Conservation (phyloP, 345 rosid species). For the Moricandia moricandioides region DNA sequence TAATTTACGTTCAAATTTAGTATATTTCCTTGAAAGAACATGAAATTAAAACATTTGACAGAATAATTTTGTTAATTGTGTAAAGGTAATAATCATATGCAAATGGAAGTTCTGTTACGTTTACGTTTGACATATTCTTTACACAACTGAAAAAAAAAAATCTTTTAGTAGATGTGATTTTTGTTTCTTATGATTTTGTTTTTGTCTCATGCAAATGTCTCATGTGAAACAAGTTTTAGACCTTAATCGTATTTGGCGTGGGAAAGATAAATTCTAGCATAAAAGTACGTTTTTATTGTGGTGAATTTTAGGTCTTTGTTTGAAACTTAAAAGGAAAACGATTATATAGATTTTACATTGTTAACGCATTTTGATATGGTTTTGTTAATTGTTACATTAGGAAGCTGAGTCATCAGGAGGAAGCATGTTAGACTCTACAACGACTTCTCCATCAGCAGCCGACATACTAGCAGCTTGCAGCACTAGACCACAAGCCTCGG, state of each 20-base stretch:
- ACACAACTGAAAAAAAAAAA: neutral
- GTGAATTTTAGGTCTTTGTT: neutral
- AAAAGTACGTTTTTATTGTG: neutral
- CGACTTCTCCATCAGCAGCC: conserved; percentile 76
- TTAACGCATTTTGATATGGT: neutral
- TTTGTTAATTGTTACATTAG: conserved; percentile 11
- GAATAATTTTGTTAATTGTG: neutral
- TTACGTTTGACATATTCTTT: neutral
- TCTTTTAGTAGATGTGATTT: neutral
- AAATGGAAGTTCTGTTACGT: neutral
- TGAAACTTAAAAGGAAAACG: neutral
- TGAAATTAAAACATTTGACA: neutral
- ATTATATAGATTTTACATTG: neutral
- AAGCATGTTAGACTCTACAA: conserved; percentile 35
- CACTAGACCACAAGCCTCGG: conserved; percentile 70
- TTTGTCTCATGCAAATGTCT: conserved; percentile 13
- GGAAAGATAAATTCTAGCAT: neutral
- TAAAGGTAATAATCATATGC: conserved; percentile 2
- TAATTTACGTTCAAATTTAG: neutral
- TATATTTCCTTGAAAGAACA: neutral
- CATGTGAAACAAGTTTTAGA: too few species aligned
- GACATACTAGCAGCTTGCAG: conserved; percentile 67
- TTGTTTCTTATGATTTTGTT: neutral
- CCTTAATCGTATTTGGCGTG: too few species aligned
- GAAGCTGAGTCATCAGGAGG: conserved; percentile 43